phyloP scores from a whole-genome alignment of 805 yeast genomes.

The Cyberlindnera xylosilytica region DNA sequence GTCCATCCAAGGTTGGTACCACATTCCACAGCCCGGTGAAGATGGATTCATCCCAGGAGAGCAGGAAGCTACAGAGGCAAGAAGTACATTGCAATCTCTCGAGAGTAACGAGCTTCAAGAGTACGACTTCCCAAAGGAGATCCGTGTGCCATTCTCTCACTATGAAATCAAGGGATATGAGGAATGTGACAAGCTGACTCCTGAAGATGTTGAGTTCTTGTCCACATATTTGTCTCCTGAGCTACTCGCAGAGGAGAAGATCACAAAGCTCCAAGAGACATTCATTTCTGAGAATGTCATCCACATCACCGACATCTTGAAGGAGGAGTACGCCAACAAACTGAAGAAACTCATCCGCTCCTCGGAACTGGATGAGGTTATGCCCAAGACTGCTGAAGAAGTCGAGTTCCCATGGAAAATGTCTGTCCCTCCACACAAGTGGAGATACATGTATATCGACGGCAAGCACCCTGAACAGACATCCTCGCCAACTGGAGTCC shows the following conservation, averaged over 20 bases:
- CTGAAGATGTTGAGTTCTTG: conserved; percentile 49
- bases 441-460: conserved; percentile 79
- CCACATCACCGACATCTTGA: conserved; percentile 62
- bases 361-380: conserved; percentile 56
- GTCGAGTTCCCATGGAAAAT: conserved; percentile 78
- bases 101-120: conserved; percentile 75
- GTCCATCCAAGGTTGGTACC: conserved; percentile 98
- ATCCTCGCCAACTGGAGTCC: conserved; percentile 28
- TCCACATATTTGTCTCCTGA: conserved; percentile 52
- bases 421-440: conserved; percentile 92
- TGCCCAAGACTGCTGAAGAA: conserved; percentile 56
- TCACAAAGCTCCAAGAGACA: conserved; percentile 41
- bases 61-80: conserved; percentile 71
- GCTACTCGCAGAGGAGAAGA: conserved; percentile 38
- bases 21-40: conserved; percentile 92
- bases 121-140: conserved; percentile 75
- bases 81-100: conserved; percentile 73
- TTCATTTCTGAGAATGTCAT: conserved; percentile 71
- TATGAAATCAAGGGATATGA: conserved; percentile 36
- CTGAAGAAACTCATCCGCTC: conserved; percentile 48
- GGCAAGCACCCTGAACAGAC: conserved; percentile 43
- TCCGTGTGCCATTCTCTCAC: conserved; percentile 39
- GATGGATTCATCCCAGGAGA: conserved; percentile 81
- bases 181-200: conserved; percentile 25
- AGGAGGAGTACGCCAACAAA: conserved; percentile 45